Base-by-base conservation (phyloP, 495 filamentous ascomycete genomes). In the Rostrohypoxylon terebratum region DNA sequence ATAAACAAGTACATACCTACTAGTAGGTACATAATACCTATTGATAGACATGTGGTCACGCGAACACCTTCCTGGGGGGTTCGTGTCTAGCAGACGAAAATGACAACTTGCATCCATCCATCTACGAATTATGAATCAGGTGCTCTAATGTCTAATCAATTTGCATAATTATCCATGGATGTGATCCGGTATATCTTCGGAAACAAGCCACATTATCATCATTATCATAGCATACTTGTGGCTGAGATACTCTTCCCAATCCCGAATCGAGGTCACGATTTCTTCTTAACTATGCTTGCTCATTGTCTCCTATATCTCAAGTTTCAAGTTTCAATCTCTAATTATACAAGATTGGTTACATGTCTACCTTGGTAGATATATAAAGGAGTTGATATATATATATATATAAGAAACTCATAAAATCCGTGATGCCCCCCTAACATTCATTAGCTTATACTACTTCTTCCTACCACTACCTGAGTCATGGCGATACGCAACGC, bases 401-500 rank as follows among this genome's bases (percentile, higher is more conserved):
- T 28, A 31, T 1, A 34, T 31, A 54, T 54, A 16, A 7, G 5
- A 3, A 50, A 16, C 3, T n/a, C 6, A 14, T 13, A 8, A 28
- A 5, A 55, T 55, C 34, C 20, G 23, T 13, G 8, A 58, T 66
- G 42, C 20, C 4, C 42, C 28, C 18, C n/a, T n/a, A n/a, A n/a
- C 45, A 59, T 7, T 6, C n/a, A 9, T 51, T 25, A 1, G 11
- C 42, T 45, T 53, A 53, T 67, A 23, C 58, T n/a, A 38, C n/a
- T 36, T 5, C 51, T 42, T 6, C 18, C 5, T 7, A 34, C 21
- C 16, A 6, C 5, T 3, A 6, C 14, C 40, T n/a, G 4, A 45
- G 16, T 38, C 36, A 18, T 58, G n/a, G 20, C 45, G 38, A 70
- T 66, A 61, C 18, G 51, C 13, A 59, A 50, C 28, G 40, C 63